A percentile compares a stretch with the other conserved stretches of the same genome.
Conservation (phyloP, 2,329 filamentous ascomycete species). For the Aspergillus eucalypticola region DNA sequence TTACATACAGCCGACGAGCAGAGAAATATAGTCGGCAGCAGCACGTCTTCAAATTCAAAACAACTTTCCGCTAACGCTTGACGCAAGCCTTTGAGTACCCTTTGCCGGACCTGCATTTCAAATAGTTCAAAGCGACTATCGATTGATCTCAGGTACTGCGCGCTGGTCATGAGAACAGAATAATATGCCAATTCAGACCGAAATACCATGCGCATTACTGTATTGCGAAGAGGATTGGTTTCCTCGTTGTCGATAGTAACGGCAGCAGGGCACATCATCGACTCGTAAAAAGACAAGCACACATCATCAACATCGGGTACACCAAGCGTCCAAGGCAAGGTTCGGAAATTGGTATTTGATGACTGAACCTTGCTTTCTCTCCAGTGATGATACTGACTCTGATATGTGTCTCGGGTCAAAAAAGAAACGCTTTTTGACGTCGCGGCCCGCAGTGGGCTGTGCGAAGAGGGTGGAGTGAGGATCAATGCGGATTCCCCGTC, state of each 20-base stretch:
- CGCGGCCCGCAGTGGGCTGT: neutral
- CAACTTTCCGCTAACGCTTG: neutral
- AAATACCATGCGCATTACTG: constrained; percentile 11
- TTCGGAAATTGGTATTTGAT: neutral
- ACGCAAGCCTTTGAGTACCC: constrained; percentile 6
- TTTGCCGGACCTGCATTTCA: constrained; percentile 3
- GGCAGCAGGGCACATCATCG: constrained; percentile 9
- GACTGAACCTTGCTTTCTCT: neutral
- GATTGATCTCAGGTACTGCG: constrained; percentile 7
- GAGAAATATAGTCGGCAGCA: constrained; percentile 10
- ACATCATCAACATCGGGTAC: constrained; percentile 2
- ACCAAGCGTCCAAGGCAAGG: neutral
- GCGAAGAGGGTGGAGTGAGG: constrained; percentile 2
- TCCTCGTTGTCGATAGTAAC: constrained; percentile 11
- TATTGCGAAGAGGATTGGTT: constrained; percentile 6
- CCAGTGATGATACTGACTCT: neutral
- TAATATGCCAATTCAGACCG: constrained; percentile 8
- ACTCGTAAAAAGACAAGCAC: constrained; percentile 6
- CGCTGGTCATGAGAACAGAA: constrained; percentile 10
- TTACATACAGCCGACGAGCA: constrained; percentile 6
- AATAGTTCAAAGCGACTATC: neutral
- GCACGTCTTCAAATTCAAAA: constrained; percentile 4
- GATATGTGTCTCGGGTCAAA: neutral
- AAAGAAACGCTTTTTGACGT: neutral
- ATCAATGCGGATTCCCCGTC: neutral